Evolutionary conservation across 306 rosid species (phyloP).

Genomic region (Vigna unguiculata): DNA sequence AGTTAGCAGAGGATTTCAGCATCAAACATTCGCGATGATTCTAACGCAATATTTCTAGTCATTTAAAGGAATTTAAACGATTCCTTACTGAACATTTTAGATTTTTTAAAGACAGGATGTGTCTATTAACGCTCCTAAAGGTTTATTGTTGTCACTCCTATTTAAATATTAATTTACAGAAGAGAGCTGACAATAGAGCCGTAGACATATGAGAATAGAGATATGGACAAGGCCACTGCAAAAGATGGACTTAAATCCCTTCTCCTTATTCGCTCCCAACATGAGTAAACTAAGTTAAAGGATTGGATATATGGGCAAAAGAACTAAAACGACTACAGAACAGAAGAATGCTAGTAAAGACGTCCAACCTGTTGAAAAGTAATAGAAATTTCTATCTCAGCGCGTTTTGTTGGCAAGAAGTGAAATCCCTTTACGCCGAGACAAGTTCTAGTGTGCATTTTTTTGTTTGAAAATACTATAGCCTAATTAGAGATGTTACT

Average conservation of each 20-base stretch:
- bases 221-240: conserved; percentile 1
- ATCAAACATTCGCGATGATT: neutral
- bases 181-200: neutral
- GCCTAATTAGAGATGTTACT: too few species aligned
- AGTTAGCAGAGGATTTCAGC: conserved; percentile 23
- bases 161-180: neutral
- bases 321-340: neutral
- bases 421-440: neutral
- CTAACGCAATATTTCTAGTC: conserved; percentile 21
- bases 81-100: neutral
- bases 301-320: neutral
- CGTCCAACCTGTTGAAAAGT: neutral
- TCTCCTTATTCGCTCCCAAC: conserved; percentile 18
- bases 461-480: neutral
- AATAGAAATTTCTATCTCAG: neutral
- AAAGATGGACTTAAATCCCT: conserved; percentile 1
- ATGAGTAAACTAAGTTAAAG: neutral
- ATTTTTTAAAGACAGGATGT: neutral
- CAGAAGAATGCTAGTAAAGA: neutral
- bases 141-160: neutral
- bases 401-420: too few species aligned
- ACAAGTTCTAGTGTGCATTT: neutral
- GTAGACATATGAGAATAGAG: neutral
- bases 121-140: neutral
- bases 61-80: conserved; percentile 3